Base-by-base conservation (phyloP, 768 basidiomycete genomes). In the Sistotremastrum suecicum region DNA sequence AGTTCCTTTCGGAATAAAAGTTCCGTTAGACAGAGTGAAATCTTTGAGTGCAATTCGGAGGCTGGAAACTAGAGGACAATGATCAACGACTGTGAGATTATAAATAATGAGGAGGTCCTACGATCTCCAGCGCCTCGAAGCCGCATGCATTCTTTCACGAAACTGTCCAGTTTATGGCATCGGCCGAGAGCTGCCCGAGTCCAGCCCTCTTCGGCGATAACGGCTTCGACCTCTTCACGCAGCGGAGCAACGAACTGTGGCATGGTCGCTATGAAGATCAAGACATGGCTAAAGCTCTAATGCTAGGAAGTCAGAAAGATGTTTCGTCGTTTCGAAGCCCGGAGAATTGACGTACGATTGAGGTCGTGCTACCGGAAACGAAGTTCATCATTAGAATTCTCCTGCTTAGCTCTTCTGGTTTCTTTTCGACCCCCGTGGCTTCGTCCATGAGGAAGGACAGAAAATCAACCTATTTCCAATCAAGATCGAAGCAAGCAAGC, bases 11-110 rank as follows among this genome's bases (percentile, higher is more conserved):
- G 66, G 67, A 29, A 67, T 49, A 20, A 61, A 48, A 0, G 62
- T 63, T 5, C 66, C 68, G 42, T 69, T 64, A 0, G 64, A 63
- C 40, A 69, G 60, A 2, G 59, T 64, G 49, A 60, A 52, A 38
- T 63, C 57, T 35, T 57, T 58, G 35, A 60, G 41, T 1, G 60
- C 62, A 41, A 54, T 60, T 37, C 68, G 64, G 6, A 44, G 42
- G 50, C 70, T 37, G 45, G 50, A 39, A 37, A 60, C 62, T 62
- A 30, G 34, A 30, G 5, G 46, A n/a, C 45, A 9, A 9, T 34
- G 7, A 41, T 51, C 9, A 41, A 20, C 20, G 20, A 20, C 20
- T 20, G 31, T 11, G 28, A 28, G 30, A 9, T 7, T 7, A 20
- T 11, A 20, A 10, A 9, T 34, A 5, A 41, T 6, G 11, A 34